Conservation (phyloP, 192 early-diverging fungal genomes). For the Gigaspora rosea region DNA sequence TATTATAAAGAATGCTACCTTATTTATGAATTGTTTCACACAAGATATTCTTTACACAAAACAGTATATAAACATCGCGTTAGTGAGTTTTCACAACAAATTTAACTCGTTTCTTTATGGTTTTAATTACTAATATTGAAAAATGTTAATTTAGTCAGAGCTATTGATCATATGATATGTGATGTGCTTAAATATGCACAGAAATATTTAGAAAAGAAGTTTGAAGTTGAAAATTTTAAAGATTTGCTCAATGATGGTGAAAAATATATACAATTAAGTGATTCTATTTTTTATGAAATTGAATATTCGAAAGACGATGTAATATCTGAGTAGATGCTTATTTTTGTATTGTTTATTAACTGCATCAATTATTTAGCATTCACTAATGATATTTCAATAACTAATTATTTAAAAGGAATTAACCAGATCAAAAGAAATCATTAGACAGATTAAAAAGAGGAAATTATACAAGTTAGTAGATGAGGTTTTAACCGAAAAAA, state of each 20-base stretch:
- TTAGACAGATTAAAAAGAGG: slow-evolving; percentile 72
- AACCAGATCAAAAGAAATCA: slow-evolving; percentile 61
- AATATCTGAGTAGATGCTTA: not conserved
- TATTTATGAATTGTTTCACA: slow-evolving; percentile 83
- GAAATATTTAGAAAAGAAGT: slow-evolving; percentile 32
- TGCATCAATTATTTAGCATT: not conserved
- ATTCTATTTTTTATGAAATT: slow-evolving; percentile 76
- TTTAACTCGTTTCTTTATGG: not conserved
- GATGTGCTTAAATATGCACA: slow-evolving; percentile 85
- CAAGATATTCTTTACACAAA: slow-evolving; percentile 76
- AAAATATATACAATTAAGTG: slow-evolving; percentile 77
- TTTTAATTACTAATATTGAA: not conserved
- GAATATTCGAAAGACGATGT: slow-evolving; percentile 55
- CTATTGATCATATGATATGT: slow-evolving; percentile 87
- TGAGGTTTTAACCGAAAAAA: slow-evolving; percentile 64
- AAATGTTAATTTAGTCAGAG: slow-evolving; percentile 43
- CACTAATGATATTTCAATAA: not conserved
- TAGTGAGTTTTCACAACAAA: slow-evolving; percentile 41
- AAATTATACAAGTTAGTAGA: slow-evolving; percentile 89
- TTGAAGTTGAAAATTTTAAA: slow-evolving; percentile 51
- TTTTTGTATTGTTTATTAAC: not conserved
- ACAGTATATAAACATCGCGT: slow-evolving; percentile 89
- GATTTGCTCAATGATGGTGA: slow-evolving; percentile 60
- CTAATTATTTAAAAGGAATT: slow-evolving; percentile 35
- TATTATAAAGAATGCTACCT: slow-evolving; percentile 88